Base-by-base conservation (phyloP, 345 rosid genomes). In the Gossypium australe region DNA sequence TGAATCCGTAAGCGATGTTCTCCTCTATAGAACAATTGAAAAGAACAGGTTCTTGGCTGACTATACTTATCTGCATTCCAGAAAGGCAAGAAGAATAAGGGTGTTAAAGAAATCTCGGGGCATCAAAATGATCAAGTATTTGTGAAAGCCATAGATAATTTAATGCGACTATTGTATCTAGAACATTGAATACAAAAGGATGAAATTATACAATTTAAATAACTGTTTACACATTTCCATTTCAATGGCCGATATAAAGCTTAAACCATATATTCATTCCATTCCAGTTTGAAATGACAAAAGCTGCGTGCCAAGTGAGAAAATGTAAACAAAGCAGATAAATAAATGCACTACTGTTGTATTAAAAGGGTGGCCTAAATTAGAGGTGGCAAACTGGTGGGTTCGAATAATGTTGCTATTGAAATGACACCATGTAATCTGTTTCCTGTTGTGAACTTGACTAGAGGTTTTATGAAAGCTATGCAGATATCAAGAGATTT, bases 1-100 rank as follows among this genome's bases (percentile, higher is more conserved):
- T 82, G 68, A 79, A 86, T 24, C 98, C 98, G 68, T 89, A 90
- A 0, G 97, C 91, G 25, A 82, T 84, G 80, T 82, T 84, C 70
- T 82, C 87, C 77, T 82, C 80, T 13, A 84, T 67, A 41, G 87
- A 80, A 75, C 85, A 82, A 78, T 84, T 84, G 80, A 84, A 82
- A 66, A 92, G 97, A 83, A 90, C 82, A 1, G 98, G 98, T 83
- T 92, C 98, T 79, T 94, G 98, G 84, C 98, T 94, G 65, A 94
- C 98, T 85, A 94, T 94, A 80, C 97, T 94, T 56, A 90, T 78
- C 98, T 94, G 86, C 48, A 80, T 67, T 38, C 12, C 48, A 41
- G 11, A 60, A 59, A 13, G n/a, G 24, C 56, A 13, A 51, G 56
- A 51, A 51, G n/a, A 16, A 4, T 13, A 3, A 14, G 56, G 17